Percentiles rank a stretch among this genome's conserved stretches.
These are phyloP conservation scores for Mycena crocata DNA, from an alignment of 768 basidiomycete species.

Conservation along the genomic window DNA sequence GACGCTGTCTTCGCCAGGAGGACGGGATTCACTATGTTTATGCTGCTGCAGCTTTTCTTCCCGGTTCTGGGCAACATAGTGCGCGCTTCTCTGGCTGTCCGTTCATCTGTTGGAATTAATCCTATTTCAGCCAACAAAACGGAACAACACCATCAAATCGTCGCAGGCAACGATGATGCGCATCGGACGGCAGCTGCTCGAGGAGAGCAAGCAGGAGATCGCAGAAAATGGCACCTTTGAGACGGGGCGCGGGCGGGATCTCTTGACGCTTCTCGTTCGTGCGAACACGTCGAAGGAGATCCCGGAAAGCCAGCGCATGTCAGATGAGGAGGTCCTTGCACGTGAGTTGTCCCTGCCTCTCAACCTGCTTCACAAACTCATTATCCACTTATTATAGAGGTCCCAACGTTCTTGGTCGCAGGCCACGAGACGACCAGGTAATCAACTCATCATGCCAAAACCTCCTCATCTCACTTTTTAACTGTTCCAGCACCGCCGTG, in stretches of 20 bases:
- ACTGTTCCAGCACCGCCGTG: slow-evolving; percentile 53
- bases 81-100: slow-evolving; percentile 7
- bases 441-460: not conserved
- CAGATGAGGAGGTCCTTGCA: slow-evolving; percentile 69
- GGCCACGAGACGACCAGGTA: slow-evolving; percentile 71
- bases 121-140: slow-evolving; percentile 42
- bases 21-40: slow-evolving; percentile 42
- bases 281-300: slow-evolving; percentile 75
- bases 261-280: slow-evolving; percentile 68
- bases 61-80: slow-evolving; percentile 47
- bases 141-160: slow-evolving; percentile 38
- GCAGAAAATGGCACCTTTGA: slow-evolving; percentile 42
- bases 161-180: slow-evolving; percentile 53
- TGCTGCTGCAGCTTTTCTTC: slow-evolving; percentile 40
- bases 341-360: slow-evolving; percentile 48
- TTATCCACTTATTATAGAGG: slow-evolving; percentile 51
- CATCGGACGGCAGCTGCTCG: slow-evolving; percentile 61
- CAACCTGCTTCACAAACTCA: not conserved
- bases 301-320: slow-evolving; percentile 62
- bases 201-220: slow-evolving; percentile 57
- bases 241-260: slow-evolving; percentile 55
- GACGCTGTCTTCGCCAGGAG: slow-evolving; percentile 52
- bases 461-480: not conserved
- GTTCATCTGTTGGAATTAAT: no score
- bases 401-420: slow-evolving; percentile 69